A percentile compares a stretch with the other conserved stretches of the same genome.
Conservation (phyloP, 1,284 basidiomycete genomes). For the Psilocybe mexicana region DNA sequence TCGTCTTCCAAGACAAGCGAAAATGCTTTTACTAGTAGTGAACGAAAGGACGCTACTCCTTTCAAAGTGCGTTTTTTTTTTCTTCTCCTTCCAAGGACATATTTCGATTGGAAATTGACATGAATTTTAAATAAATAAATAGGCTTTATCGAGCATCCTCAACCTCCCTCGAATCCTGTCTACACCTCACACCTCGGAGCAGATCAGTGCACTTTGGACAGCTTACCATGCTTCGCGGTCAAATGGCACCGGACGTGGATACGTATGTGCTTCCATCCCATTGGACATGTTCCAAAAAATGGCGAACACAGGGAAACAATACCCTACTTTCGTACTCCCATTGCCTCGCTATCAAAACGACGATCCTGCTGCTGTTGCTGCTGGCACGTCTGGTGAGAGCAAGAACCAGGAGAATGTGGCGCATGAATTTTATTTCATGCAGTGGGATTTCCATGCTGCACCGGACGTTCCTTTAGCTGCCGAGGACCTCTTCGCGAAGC, state of each 20-base stretch:
- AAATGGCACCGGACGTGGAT: constrained; percentile 77
- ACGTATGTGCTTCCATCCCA: constrained; percentile 80
- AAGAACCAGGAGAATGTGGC: constrained; percentile 42
- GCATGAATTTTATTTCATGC: constrained; percentile 87
- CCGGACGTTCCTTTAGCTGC: constrained; percentile 50
- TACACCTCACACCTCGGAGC: constrained; percentile 69
- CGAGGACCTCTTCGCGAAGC: constrained; percentile 43
- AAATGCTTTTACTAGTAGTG: constrained; percentile 3
- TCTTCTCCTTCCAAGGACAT: not conserved
- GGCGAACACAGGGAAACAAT: constrained; percentile 58
- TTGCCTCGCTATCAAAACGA: constrained; percentile 50
- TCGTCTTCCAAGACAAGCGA: constrained; percentile 1
- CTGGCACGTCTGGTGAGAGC: not conserved
- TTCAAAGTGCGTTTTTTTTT: constrained; percentile 15
- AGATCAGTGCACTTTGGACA: constrained; percentile 85
- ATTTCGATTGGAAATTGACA: too few species aligned
- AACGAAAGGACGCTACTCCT: constrained; percentile 25
- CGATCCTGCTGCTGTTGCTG: constrained; percentile 18
- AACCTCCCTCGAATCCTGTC: constrained; percentile 73
- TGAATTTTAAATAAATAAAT: not conserved
- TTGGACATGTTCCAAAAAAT: constrained; percentile 74
- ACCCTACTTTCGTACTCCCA: constrained; percentile 80
- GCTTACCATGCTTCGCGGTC: constrained; percentile 82
- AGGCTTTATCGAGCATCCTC: constrained; percentile 83
- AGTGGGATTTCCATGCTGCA: constrained; percentile 80